Percentiles rank a stretch among this genome's conserved stretches.
Evolutionary conservation across 768 basidiomycete species (phyloP).

Genomic region (Candolleomyces eurysporus): DNA sequence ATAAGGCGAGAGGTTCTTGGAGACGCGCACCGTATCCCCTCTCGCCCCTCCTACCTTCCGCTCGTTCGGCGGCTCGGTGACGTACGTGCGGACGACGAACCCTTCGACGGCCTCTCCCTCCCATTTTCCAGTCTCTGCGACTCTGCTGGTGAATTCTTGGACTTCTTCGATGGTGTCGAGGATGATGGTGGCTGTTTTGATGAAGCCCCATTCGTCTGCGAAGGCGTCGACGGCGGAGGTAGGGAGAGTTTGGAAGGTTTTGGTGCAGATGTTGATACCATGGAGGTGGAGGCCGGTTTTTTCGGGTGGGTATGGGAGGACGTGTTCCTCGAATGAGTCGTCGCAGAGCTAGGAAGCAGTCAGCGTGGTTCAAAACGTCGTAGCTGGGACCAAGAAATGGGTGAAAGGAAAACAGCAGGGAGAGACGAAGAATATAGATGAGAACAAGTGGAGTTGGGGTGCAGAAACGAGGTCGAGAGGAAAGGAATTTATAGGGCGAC

Average conservation of each 20-base stretch:
- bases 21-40: neutral
- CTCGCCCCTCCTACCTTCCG: slow-evolving; percentile 21
- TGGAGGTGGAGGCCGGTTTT: slow-evolving; percentile 91
- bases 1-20: slow-evolving; percentile 60
- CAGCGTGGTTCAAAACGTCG: neutral
- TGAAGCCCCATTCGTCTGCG: slow-evolving; percentile 90
- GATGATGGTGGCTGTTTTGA: slow-evolving; percentile 62
- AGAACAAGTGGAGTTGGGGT: too few species aligned
- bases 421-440: too few species aligned
- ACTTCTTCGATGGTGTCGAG: slow-evolving; percentile 67
- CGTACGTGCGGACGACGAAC: slow-evolving; percentile 85
- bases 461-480: too few species aligned
- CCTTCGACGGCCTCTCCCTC: slow-evolving; percentile 86
- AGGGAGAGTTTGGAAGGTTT: slow-evolving; percentile 68
- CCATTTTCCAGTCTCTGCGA: slow-evolving; percentile 73
- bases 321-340: slow-evolving; percentile 96
- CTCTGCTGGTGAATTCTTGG: slow-evolving; percentile 63
- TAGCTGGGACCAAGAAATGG: neutral
- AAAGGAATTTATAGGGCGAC: too few species aligned
- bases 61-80: slow-evolving; percentile 41
- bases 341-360: slow-evolving; percentile 80
- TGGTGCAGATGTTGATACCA: slow-evolving; percentile 75
- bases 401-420: too few species aligned
- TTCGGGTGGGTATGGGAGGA: slow-evolving; percentile 77
- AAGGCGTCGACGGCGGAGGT: slow-evolving; percentile 70